Evolutionary conservation across 192 early-diverging fungal genomes (phyloP).

Genomic region (Podila horticola): DNA sequence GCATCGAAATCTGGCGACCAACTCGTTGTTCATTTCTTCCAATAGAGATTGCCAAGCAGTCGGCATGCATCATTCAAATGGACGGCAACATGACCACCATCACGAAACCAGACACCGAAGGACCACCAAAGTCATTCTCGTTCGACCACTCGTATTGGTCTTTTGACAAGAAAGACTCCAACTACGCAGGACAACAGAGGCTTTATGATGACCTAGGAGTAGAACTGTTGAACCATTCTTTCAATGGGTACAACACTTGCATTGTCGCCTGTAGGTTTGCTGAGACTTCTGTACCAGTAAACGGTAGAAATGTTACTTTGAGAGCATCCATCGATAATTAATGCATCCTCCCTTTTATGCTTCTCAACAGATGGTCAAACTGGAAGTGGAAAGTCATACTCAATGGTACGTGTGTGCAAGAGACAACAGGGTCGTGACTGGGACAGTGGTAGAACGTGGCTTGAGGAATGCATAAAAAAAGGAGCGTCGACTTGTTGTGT

Average conservation of each 20-base stretch:
- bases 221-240: conserved; percentile 84
- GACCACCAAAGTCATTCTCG: conserved; percentile 68
- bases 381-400: conserved; percentile 79
- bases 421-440: neutral
- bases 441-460: no score
- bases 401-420: conserved; percentile 58
- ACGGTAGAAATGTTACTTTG: neutral
- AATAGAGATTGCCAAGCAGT: conserved; percentile 69
- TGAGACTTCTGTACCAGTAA: neutral
- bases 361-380: conserved; percentile 74
- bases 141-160: conserved; percentile 94
- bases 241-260: conserved; percentile 92
- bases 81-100: conserved; percentile 77
- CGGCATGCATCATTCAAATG: conserved; percentile 76
- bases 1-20: neutral
- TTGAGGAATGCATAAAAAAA: neutral
- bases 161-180: conserved; percentile 68
- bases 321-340: neutral
- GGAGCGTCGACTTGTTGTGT: neutral
- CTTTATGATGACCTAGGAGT: conserved; percentile 83
- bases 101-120: conserved; percentile 52
- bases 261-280: conserved; percentile 86
- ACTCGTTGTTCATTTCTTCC: neutral
- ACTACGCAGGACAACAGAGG: conserved; percentile 76
- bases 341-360: neutral